Evolutionary conservation across 2,329 filamentous ascomycete genomes (phyloP).

Genomic region (Aaosphaeria pasadenensis): DNA sequence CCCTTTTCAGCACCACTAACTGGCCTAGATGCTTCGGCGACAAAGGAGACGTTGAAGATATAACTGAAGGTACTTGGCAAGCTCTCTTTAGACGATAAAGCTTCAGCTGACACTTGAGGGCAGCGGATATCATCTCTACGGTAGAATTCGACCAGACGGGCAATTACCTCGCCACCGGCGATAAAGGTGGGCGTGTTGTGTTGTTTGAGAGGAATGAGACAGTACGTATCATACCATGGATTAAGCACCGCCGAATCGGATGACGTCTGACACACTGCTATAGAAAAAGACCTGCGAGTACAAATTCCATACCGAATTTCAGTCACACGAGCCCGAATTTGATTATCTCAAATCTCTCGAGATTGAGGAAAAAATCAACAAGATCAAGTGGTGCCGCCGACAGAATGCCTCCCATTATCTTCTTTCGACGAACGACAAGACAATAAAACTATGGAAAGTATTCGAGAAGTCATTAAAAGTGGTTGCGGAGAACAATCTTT

Average conservation of each 20-base stretch:
- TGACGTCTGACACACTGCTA: background rate
- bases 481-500: slow-evolving; percentile 97
- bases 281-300: slow-evolving; percentile 99
- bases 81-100: background rate
- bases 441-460: slow-evolving; percentile 99
- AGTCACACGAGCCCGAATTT: slow-evolving; percentile 99
- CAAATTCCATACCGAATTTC: slow-evolving; percentile 99
- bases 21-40: slow-evolving; percentile 90
- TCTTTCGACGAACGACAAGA: slow-evolving; percentile 98
- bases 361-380: slow-evolving; percentile 99
- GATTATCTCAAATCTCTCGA: slow-evolving; percentile 99
- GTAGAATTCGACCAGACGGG: slow-evolving; percentile 89
- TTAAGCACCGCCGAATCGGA: background rate
- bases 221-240: slow-evolving; percentile 51
- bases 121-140: slow-evolving; percentile 87
- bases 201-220: slow-evolving; percentile 94
- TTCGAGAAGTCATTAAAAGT: slow-evolving; percentile 99
- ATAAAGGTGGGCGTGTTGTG: slow-evolving; percentile 82
- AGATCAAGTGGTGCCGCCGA: slow-evolving; percentile 99
- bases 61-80: slow-evolving; percentile 76
- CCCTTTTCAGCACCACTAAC: slow-evolving; percentile 15
- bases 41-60: slow-evolving; percentile 98
- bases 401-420: slow-evolving; percentile 99
- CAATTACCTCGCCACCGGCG: slow-evolving; percentile 85
- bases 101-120: slow-evolving; percentile 1